Base-by-base conservation (phyloP, 208 protist species). In the Balamuthia mandrillaris region DNA sequence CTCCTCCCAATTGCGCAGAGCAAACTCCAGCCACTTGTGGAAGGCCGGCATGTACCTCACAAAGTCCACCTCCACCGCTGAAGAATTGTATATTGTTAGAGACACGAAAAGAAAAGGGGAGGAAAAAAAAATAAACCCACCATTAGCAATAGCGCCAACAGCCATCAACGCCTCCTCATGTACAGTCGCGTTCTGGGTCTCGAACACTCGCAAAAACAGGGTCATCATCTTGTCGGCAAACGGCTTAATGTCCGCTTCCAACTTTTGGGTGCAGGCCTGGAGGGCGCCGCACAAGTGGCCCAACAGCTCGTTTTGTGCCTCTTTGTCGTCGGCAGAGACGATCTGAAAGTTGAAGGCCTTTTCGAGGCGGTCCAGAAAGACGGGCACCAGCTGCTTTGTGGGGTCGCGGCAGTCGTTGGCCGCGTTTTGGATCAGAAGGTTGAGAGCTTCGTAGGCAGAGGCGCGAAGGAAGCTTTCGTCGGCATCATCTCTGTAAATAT, bases 121-220 rank as follows among this genome's bases (percentile, higher is more conserved):
- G 24, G 31, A 21, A 60, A 41, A 1, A n/a, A n/a, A n/a, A 87
- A 52, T 41, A 27, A 42, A 29, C 65, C 42, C 37, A 90, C 86
- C 81, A 87, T 95, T 92, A 9, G 95, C 93, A 41, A 99, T 88
- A 16, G 92, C 90, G 75, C 95, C 96, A 42, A 98, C 94, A 24
- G 95, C 96, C 66, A 97, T 90, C 9, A 98, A 88, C 12, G 95
- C 95, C 87, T 98, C 97, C 81, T 97, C 95, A 45, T 97, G 93
- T 31, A 98, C 89, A n/a, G 56, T 89, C 12, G 83, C 56, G 49
- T 86, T 89, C 16, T 88, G 58, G 0, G 44, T 54, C 37, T 89
- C 70, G 16, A 91, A 86, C 16, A 93, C 42, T 6, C 52, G 58
- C 1, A 93, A 37, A 18, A 90, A 88, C 3, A 81, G 39, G 10